Evolutionary conservation across 345 rosid species (phyloP).

Genomic region (Sisymbrium irio): DNA sequence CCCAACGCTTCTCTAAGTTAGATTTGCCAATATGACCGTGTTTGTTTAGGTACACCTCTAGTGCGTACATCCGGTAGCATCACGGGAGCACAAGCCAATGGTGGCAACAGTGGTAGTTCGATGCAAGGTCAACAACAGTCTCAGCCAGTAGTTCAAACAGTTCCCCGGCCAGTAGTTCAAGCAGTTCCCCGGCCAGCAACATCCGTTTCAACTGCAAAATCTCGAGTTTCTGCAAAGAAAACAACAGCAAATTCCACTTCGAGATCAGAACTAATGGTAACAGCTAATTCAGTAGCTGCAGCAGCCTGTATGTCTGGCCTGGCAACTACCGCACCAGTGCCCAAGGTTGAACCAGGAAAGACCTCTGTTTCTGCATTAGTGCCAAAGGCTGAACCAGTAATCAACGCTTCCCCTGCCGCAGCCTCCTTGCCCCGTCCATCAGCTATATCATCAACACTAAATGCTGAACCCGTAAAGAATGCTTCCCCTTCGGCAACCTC

Average conservation of each 20-base stretch:
- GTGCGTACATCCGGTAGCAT: constrained; percentile 32
- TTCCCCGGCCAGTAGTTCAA: constrained; percentile 29
- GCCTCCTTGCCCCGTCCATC: constrained; percentile 16
- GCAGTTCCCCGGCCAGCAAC: constrained; percentile 36
- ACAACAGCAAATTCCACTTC: constrained; percentile 37
- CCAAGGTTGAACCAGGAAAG: constrained; percentile 34
- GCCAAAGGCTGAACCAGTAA: constrained; percentile 21
- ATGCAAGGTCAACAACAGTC: constrained; percentile 46
- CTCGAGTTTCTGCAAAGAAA: constrained; percentile 44
- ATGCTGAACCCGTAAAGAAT: constrained; percentile 5
- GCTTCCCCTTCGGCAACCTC: not conserved
- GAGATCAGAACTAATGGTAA: constrained; percentile 49
- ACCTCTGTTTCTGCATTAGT: not conserved
- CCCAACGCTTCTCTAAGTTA: not conserved
- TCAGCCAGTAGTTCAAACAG: no score
- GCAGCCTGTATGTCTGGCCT: constrained; percentile 58
- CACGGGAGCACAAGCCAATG: constrained; percentile 39
- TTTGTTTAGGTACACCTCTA: constrained; percentile 39
- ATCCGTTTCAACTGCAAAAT: constrained; percentile 38
- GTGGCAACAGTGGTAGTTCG: constrained; percentile 27
- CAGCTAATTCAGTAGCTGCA: constrained; percentile 78
- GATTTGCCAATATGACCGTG: constrained; percentile 7
- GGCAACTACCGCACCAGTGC: constrained; percentile 11
- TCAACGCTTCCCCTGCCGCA: not conserved
- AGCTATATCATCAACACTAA: constrained; percentile 3